Percentiles rank a stretch among this genome's conserved stretches.
phyloP scores from a whole-genome alignment of 768 basidiomycete genomes.

The Rhizopogon vulgaris region DNA sequence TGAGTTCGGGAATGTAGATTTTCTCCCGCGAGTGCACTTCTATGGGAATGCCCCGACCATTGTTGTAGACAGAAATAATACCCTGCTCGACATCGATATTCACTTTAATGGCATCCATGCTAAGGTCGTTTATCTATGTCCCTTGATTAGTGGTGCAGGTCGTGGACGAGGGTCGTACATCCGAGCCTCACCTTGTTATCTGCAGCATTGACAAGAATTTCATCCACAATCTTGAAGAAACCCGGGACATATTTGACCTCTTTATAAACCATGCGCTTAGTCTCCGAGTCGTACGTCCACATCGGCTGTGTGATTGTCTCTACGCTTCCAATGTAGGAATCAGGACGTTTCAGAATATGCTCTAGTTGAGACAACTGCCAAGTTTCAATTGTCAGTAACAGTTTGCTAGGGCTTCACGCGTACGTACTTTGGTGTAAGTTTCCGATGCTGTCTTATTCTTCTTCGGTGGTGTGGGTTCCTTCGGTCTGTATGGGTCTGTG shows the following conservation, averaged over 20 bases:
- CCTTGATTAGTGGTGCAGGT: background rate
- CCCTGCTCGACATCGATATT: conserved; percentile 78
- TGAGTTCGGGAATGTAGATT: conserved; percentile 94
- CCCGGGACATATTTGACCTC: conserved; percentile 92
- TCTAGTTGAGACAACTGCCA: conserved; percentile 87
- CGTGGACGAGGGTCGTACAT: conserved; percentile 9
- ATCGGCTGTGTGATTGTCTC: conserved; percentile 81
- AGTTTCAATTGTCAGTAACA: conserved; percentile 1
- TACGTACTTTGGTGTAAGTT: conserved; percentile 78
- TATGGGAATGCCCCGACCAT: conserved; percentile 93
- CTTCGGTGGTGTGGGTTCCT: conserved; percentile 36
- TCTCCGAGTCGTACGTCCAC: conserved; percentile 90
- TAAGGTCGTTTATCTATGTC: conserved; percentile 79
- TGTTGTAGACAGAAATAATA: conserved; percentile 91
- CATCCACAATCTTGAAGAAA: conserved; percentile 99
- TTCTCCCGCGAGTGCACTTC: conserved; percentile 92
- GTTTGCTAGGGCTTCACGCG: background rate
- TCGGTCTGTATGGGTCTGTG: conserved; percentile 18
- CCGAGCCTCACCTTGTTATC: conserved; percentile 80
- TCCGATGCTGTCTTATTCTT: conserved; percentile 83
- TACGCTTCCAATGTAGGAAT: conserved; percentile 95
- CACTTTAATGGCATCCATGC: conserved; percentile 90
- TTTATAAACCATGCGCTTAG: conserved; percentile 76
- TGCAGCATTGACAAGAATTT: conserved; percentile 98
- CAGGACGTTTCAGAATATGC: conserved; percentile 87